These are phyloP conservation scores for Tetramitus jugosus DNA, from an alignment of 208 protist species.

Conservation along the genomic window DNA sequence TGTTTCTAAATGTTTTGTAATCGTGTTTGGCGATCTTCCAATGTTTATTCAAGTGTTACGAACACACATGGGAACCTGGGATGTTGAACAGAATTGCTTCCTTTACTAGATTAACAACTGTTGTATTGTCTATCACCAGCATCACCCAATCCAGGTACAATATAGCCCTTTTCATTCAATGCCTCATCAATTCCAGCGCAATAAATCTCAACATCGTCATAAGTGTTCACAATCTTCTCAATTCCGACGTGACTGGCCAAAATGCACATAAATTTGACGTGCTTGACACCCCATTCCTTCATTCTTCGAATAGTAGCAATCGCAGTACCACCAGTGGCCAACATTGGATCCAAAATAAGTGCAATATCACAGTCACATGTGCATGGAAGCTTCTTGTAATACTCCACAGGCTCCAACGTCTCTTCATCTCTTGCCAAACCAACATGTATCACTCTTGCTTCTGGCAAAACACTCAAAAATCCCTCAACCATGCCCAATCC, in stretches of 20 bases:
- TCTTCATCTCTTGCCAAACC: background rate
- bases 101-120: no score
- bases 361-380: background rate
- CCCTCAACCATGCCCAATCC: constrained; percentile 7
- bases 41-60: no score
- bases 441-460: constrained; percentile 18
- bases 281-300: background rate
- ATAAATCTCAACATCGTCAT: constrained; percentile 7
- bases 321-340: constrained; percentile 20
- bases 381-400: constrained; percentile 16
- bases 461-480: background rate
- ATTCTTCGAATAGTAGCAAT: background rate
- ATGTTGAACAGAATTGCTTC: no score
- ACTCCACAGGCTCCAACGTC: background rate
- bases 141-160: constrained; percentile 21
- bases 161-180: constrained; percentile 2
- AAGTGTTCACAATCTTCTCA: background rate
- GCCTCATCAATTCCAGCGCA: background rate
- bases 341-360: constrained; percentile 25
- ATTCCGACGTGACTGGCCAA: background rate
- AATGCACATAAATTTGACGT: constrained; percentile 6
- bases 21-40: no score
- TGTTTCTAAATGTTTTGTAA: no score
- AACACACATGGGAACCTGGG: no score
- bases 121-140: constrained; percentile 19